These are phyloP conservation scores for Aureobasidium melanogenum DNA, from an alignment of 2,329 filamentous ascomycete species.

Conservation along the genomic window DNA sequence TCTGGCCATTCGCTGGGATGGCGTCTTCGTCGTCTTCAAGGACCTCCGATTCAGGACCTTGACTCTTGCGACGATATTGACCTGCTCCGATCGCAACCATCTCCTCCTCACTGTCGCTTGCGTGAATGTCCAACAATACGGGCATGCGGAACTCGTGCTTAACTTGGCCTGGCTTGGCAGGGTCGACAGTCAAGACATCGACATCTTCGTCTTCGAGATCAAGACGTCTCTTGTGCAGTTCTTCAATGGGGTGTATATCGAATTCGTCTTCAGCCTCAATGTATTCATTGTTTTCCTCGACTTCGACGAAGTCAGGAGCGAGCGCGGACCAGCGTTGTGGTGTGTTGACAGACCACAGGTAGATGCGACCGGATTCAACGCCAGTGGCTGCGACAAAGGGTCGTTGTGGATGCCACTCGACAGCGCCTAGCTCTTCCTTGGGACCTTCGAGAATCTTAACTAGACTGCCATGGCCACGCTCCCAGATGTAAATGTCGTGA, in stretches of 20 bases:
- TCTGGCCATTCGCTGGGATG: slow-evolving; percentile 10
- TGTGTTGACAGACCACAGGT: slow-evolving; percentile 91
- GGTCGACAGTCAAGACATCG: slow-evolving; percentile 74
- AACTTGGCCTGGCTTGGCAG: slow-evolving; percentile 43
- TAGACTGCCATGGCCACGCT: slow-evolving; percentile 82
- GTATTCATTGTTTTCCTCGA: slow-evolving; percentile 97
- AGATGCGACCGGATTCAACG: slow-evolving; percentile 84
- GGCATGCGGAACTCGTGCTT: slow-evolving; percentile 67
- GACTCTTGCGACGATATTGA: slow-evolving; percentile 79
- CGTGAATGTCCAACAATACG: slow-evolving; percentile 82
- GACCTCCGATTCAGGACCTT: slow-evolving; percentile 62
- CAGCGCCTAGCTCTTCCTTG: slow-evolving; percentile 90
- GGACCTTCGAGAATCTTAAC: slow-evolving; percentile 96
- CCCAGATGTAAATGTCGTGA: slow-evolving; percentile 97
- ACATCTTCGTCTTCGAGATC: slow-evolving; percentile 91
- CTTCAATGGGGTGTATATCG: slow-evolving; percentile 91
- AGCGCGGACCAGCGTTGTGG: slow-evolving; percentile 96
- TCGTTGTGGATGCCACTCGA: slow-evolving; percentile 91
- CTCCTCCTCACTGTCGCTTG: slow-evolving; percentile 94
- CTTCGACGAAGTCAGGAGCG: slow-evolving; percentile 92
- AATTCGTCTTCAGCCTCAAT: slow-evolving; percentile 95
- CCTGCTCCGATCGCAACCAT: slow-evolving; percentile 59
- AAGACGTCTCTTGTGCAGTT: slow-evolving; percentile 81
- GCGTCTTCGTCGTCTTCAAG: slow-evolving; percentile 44
- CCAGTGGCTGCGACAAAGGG: slow-evolving; percentile 86